phyloP scores from a whole-genome alignment of 2,329 filamentous ascomycete genomes.

The Ambrosiella xylebori region DNA sequence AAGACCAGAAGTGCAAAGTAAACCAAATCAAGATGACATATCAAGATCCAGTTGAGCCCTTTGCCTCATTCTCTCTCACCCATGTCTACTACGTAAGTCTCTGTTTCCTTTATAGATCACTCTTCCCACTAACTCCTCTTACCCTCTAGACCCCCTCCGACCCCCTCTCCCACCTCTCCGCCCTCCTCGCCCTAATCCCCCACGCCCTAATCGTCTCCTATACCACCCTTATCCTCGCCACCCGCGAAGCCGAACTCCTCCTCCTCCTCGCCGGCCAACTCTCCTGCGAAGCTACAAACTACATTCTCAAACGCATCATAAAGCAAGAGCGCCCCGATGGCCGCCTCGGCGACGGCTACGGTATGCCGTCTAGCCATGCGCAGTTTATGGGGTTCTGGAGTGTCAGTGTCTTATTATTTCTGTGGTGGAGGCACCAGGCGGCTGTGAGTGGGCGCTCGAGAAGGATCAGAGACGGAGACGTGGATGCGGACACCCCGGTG shows the following conservation, averaged over 20 bases:
- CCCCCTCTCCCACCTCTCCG: slow-evolving; percentile 68
- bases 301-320: slow-evolving; percentile 72
- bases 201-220: slow-evolving; percentile 86
- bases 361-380: slow-evolving; percentile 88
- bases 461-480: slow-evolving; percentile 15
- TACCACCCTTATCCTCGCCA: slow-evolving; percentile 74
- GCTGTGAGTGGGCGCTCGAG: slow-evolving; percentile 36
- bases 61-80: slow-evolving; percentile 83
- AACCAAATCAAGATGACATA: background rate
- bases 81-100: slow-evolving; percentile 84
- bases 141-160: slow-evolving; percentile 63
- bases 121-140: background rate
- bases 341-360: slow-evolving; percentile 84
- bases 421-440: slow-evolving; percentile 43
- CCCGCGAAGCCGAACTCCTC: slow-evolving; percentile 73
- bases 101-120: background rate
- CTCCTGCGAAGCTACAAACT: slow-evolving; percentile 81
- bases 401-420: slow-evolving; percentile 65
- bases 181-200: slow-evolving; percentile 84
- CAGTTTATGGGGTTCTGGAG: slow-evolving; percentile 92
- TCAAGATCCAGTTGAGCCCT: slow-evolving; percentile 24
- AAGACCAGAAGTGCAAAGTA: no score
- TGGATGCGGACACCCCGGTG: background rate
- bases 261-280: slow-evolving; percentile 88
- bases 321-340: slow-evolving; percentile 77